Conservation (phyloP, 768 basidiomycete genomes). For the Russula sp. region DNA sequence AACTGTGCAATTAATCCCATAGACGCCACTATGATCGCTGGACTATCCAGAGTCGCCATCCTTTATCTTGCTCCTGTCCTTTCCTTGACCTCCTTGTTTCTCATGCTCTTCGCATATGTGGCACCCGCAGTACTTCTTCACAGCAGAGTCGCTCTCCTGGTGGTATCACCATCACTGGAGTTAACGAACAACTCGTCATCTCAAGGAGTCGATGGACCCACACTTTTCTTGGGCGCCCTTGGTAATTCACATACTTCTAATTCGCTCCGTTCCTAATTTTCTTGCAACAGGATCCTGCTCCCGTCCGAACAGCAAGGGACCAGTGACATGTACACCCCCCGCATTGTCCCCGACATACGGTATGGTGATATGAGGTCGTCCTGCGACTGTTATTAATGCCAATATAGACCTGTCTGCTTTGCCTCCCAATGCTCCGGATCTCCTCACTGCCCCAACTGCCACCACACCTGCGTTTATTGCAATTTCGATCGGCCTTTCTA, state of each 20-base stretch:
- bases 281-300: slow-evolving; percentile 58
- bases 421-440: slow-evolving; percentile 47
- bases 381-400: not conserved
- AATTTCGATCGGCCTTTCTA: slow-evolving; percentile 49
- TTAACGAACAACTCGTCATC: slow-evolving; percentile 33
- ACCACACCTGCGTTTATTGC: slow-evolving; percentile 61
- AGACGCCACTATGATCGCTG: slow-evolving; percentile 54
- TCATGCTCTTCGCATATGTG: slow-evolving; percentile 62
- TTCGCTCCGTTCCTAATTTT: not conserved
- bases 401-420: slow-evolving; percentile 58
- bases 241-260: slow-evolving; percentile 37
- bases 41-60: slow-evolving; percentile 60
- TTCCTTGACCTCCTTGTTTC: slow-evolving; percentile 57
- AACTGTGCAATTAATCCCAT: slow-evolving; percentile 20
- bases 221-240: slow-evolving; percentile 57
- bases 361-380: slow-evolving; percentile 31
- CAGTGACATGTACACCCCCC: slow-evolving; percentile 50
- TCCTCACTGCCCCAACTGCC: slow-evolving; percentile 54
- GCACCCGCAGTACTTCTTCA: slow-evolving; percentile 58
- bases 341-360: slow-evolving; percentile 57
- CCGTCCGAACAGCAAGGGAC: slow-evolving; percentile 42
- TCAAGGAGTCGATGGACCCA: slow-evolving; percentile 55
- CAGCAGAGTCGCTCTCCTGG: slow-evolving; percentile 56
- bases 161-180: slow-evolving; percentile 50
- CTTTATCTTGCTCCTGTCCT: slow-evolving; percentile 65